Conservation (phyloP, 768 basidiomycete species). For the Termitomyces sp. region DNA sequence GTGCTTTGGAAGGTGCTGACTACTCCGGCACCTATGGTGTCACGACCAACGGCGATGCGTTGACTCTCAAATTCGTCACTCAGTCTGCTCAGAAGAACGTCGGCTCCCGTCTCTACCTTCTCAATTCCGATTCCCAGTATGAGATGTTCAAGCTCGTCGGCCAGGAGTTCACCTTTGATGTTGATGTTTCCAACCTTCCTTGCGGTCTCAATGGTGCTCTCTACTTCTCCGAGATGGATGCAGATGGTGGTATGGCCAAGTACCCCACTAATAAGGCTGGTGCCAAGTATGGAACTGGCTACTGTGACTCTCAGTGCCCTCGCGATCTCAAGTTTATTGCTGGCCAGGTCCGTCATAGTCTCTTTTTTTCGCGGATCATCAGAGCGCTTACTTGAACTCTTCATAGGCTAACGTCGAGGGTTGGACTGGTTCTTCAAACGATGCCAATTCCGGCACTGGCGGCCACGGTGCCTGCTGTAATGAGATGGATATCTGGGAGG, state of each 20-base stretch:
- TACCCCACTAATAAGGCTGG: not conserved
- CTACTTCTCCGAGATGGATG: constrained; percentile 4
- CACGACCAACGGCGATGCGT: constrained; percentile 31
- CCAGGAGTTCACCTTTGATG: constrained; percentile 4
- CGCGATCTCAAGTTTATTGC: not conserved
- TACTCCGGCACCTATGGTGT: constrained; percentile 48
- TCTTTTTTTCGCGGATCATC: not conserved
- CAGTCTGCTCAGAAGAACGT: constrained; percentile 28
- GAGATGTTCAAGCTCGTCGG: constrained; percentile 7
- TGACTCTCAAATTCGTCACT: constrained; percentile 47
- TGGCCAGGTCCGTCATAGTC: not conserved
- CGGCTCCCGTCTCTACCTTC: constrained; percentile 20
- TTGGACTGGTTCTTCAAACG: constrained; percentile 32
- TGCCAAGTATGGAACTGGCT: not conserved
- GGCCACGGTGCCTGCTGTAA: constrained; percentile 42
- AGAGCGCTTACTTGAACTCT: not conserved
- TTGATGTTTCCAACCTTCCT: constrained; percentile 2
- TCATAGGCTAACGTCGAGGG: constrained; percentile 40
- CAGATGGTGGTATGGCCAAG: constrained; percentile 1
- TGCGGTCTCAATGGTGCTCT: constrained; percentile 2
- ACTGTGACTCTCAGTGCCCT: not conserved
- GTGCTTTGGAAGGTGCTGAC: constrained; percentile 40
- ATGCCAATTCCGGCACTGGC: constrained; percentile 41
- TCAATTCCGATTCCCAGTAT: constrained; percentile 5
- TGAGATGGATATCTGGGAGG: constrained; percentile 60